These are phyloP conservation scores for Beta lomatogona DNA, from an alignment of 179 eudicot genomes.

Conservation along the genomic window DNA sequence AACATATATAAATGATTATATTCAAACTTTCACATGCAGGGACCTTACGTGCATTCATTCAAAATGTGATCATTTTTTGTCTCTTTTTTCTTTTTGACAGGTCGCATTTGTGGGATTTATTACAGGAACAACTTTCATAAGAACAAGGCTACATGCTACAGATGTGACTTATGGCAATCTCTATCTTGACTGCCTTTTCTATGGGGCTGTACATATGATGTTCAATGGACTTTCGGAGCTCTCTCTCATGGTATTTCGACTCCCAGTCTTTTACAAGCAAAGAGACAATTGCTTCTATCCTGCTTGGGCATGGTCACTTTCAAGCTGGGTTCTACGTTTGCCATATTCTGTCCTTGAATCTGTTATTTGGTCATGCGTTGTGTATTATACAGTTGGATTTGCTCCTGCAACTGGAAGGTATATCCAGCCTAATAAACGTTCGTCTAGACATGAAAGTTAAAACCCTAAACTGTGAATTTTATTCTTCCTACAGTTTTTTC, in stretches of 20 bases:
- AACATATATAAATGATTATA: background rate
- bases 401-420: conserved; percentile 76
- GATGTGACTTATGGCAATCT: conserved; percentile 64
- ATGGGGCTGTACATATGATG: conserved; percentile 78
- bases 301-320: conserved; percentile 88
- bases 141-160: conserved; percentile 68
- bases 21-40: too few species aligned
- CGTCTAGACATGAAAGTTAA: background rate
- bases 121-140: conserved; percentile 63
- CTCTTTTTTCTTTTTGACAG: conserved; percentile 39
- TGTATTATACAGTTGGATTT: conserved; percentile 77
- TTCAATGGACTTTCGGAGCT: conserved; percentile 94
- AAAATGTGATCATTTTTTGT: background rate
- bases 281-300: conserved; percentile 88
- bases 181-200: conserved; percentile 79
- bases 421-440: conserved; percentile 10
- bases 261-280: conserved; percentile 96
- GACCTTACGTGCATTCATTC: too few species aligned
- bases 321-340: conserved; percentile 75
- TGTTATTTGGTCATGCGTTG: conserved; percentile 75
- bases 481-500: conserved; percentile 60
- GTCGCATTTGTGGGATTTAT: conserved; percentile 78
- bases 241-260: conserved; percentile 80
- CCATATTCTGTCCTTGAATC: conserved; percentile 88
- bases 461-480: background rate